Evolutionary conservation across 108 stramenopile genomes (phyloP), one percentile per base, ranked within the genome.

Genomic region (Epithemia pelagica): DNA sequence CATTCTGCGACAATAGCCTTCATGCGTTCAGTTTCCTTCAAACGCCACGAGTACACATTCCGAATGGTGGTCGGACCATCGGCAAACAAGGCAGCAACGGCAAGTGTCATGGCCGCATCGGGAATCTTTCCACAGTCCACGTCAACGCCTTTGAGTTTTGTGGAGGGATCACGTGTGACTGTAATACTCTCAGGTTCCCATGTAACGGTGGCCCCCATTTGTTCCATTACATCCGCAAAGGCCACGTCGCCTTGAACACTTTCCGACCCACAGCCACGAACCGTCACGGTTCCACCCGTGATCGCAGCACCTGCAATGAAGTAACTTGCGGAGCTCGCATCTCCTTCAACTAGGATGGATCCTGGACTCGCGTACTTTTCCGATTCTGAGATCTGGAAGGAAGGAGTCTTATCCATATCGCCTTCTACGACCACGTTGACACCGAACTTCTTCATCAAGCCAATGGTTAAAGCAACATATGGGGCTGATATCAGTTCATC

Each of bases 1-100:
- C 95, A 93, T 82, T 98, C 97, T 2, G 96, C 92, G 30, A 98
- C 96, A 73, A 98, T 97, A 20, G 97, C 97, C 79, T 94, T 96
- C 96, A 97, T 98, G 20, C 97, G 84, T 69, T 98, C 97, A 21
- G 95, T 97, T 68, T 98, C 96, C 81, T 97, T 98, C 52, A 98
- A 78, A 18, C 97, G 78, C 97, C 97, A 97, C 58, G 92, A 96
- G 69, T 96, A 96, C 7, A 98, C 97, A 76, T 97, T 97, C 32
- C 95, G 81, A 79, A 98, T 97, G 28, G 94, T 95, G 5, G 96
- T 98, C 0, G 95, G 94, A 21, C 97, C 97, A 46, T 95, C 89
- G 7, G 94, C 96, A 74, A 96, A 96, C 10, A 98, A 71, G 0
- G 96, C 97, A 3, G 91, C 94, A 25, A 96, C 95, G 22, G 96